These are phyloP conservation scores for Quercus parvula DNA, from an alignment of 306 rosid species.

Conservation along the genomic window DNA sequence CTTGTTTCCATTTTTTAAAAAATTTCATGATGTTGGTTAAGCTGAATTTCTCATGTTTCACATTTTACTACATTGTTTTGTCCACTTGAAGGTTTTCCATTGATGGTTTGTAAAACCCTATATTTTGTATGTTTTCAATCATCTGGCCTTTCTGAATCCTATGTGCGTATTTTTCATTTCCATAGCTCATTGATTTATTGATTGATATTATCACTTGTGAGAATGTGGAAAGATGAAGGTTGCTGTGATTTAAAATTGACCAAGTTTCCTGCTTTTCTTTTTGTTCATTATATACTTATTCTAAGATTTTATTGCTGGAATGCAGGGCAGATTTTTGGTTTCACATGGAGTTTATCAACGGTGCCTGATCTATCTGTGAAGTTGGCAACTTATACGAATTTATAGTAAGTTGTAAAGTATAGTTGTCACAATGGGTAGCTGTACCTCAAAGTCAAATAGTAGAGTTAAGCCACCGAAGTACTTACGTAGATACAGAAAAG, in stretches of 20 bases:
- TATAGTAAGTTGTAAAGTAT: conserved; percentile 27
- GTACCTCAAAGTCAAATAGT: conserved; percentile 53
- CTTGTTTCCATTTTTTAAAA: background rate
- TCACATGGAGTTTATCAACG: conserved; percentile 1
- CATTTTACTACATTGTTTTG: background rate
- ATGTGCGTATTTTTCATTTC: background rate
- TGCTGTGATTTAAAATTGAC: background rate
- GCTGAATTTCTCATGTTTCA: background rate
- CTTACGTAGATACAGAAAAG: conserved; percentile 31
- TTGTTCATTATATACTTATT: background rate
- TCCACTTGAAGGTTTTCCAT: background rate
- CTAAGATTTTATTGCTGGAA: conserved; percentile 11
- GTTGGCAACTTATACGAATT: background rate
- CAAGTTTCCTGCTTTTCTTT: conserved; percentile 16
- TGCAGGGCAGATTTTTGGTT: conserved; percentile 17
- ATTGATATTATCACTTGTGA: background rate
- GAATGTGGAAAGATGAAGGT: background rate
- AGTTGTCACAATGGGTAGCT: conserved; percentile 56
- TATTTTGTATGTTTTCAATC: background rate
- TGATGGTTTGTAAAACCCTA: background rate
- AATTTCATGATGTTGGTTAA: background rate
- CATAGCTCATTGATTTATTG: background rate
- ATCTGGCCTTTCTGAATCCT: background rate
- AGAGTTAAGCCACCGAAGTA: conserved; percentile 17
- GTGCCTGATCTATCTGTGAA: background rate